Evolutionary conservation across 805 yeast species (phyloP).

Genomic region (Isabelozyma pseudorhagii): DNA sequence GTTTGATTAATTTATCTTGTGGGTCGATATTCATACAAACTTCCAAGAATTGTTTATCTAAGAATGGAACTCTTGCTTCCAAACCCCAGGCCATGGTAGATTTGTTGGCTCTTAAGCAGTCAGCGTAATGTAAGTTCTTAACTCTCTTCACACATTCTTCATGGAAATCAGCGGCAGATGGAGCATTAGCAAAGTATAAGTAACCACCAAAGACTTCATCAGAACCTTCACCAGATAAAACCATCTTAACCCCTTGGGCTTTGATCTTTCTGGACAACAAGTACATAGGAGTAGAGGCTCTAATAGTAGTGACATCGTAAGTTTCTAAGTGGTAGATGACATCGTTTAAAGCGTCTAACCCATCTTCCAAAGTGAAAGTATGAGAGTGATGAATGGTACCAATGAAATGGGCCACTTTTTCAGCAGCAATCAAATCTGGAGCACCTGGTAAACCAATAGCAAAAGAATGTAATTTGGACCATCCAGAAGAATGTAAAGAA

Average conservation of each 20-base stretch:
- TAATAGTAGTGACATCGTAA: conserved; percentile 95
- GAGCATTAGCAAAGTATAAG: conserved; percentile 95
- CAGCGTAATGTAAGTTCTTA: conserved; percentile 94
- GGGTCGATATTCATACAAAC: conserved; percentile 95
- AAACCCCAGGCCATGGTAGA: conserved; percentile 99
- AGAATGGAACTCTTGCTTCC: conserved; percentile 99
- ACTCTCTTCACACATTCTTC: conserved; percentile 93
- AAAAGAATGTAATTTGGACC: conserved; percentile 84
- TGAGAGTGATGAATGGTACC: conserved; percentile 98
- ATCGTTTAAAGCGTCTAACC: conserved; percentile 91
- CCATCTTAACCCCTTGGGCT: conserved; percentile 99
- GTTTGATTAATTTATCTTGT: conserved; percentile 79
- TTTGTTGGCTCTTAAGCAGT: conserved; percentile 98
- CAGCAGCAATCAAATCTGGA: conserved; percentile 95
- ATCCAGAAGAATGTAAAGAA: conserved; percentile 73
- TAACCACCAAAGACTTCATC: conserved; percentile 99
- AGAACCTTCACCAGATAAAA: conserved; percentile 96
- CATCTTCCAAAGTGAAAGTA: conserved; percentile 95
- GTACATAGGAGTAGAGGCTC: conserved; percentile 99
- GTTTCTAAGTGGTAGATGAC: conserved; percentile 96
- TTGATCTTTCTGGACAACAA: conserved; percentile 92
- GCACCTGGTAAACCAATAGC: conserved; percentile 98
- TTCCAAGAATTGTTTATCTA: conserved; percentile 89
- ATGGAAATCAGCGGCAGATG: conserved; percentile 90
- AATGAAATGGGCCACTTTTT: conserved; percentile 92